Evolutionary conservation across 1,139 yeast species (phyloP).

Genomic region (Blastobotrys buckinghamii): DNA sequence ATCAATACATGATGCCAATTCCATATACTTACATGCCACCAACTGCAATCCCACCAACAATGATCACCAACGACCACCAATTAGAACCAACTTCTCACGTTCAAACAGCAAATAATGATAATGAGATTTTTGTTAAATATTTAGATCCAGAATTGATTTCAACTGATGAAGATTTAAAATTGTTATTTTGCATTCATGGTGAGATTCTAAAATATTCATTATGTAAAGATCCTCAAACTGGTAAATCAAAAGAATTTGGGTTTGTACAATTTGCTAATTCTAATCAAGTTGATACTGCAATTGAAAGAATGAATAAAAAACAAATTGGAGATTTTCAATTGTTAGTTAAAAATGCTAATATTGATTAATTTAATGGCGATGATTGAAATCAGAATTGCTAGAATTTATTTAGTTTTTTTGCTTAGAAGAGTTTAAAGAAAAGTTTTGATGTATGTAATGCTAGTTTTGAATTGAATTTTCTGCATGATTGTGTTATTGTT

Average conservation of each 20-base stretch:
- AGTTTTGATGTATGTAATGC: too few species aligned
- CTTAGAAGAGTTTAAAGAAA: too few species aligned
- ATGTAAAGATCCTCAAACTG: background rate
- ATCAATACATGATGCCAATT: constrained; percentile 1
- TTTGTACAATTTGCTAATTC: constrained; percentile 89
- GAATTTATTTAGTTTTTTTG: too few species aligned
- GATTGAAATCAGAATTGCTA: too few species aligned
- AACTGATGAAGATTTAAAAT: constrained; percentile 6
- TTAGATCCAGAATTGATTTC: constrained; percentile 7
- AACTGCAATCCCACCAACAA: background rate
- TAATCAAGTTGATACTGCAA: constrained; percentile 35
- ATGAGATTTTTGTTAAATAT: constrained; percentile 7
- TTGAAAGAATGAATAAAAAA: constrained; percentile 7
- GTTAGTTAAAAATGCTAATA: background rate
- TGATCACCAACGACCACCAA: too few species aligned
- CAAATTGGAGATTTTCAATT: constrained; percentile 3
- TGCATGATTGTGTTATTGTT: too few species aligned
- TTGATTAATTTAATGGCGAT: too few species aligned
- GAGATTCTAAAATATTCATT: constrained; percentile 4
- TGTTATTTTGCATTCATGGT: constrained; percentile 9
- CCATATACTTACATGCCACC: background rate
- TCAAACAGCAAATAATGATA: background rate
- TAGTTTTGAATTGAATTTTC: too few species aligned
- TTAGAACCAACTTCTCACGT: background rate
- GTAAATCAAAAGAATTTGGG: constrained; percentile 65